These are phyloP conservation scores for Buddleja alternifolia DNA, from an alignment of 257 asterid species.

Conservation along the genomic window DNA sequence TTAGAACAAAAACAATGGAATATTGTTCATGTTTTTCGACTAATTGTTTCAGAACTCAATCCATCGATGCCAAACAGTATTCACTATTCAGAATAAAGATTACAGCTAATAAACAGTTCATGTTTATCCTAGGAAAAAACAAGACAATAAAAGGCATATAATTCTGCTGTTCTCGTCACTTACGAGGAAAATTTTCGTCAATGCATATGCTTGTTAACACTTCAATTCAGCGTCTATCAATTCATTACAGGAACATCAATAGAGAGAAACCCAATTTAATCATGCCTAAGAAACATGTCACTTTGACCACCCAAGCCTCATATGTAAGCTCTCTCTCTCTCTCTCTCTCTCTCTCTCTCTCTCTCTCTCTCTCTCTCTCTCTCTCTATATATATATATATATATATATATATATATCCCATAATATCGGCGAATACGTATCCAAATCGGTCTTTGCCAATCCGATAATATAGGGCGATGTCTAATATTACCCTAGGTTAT, in stretches of 20 bases:
- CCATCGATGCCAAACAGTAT: constrained; percentile 8
- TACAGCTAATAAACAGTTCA: constrained; percentile 12
- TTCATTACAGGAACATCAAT: constrained; percentile 11
- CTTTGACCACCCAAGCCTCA: constrained; percentile 40
- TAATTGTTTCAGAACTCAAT: neutral
- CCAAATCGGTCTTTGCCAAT: too few relatives aligned
- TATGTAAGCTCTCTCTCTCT: constrained; percentile 29
- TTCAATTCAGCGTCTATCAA: neutral
- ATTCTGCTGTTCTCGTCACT: constrained; percentile 13
- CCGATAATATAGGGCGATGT: too few relatives aligned
- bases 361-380: too few relatives aligned
- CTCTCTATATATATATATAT: too few relatives aligned
- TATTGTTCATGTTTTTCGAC: neutral
- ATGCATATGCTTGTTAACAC: neutral
- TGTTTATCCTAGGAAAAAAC: neutral
- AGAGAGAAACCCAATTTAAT: constrained; percentile 12
- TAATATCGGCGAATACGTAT: too few relatives aligned
- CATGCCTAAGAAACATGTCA: constrained; percentile 42
- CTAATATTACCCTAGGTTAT: too few relatives aligned
- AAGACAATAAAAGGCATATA: constrained; percentile 33
- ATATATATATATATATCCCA: too few relatives aligned
- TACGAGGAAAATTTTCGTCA: constrained; percentile 12
- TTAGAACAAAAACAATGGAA: too few relatives aligned
- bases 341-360: constrained; percentile 21
- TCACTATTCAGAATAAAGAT: neutral